Percentiles rank a stretch among this genome's conserved stretches.
These are phyloP conservation scores for Rhododendron vialii DNA, from an alignment of 148 eudicot genomes.

Conservation along the genomic window DNA sequence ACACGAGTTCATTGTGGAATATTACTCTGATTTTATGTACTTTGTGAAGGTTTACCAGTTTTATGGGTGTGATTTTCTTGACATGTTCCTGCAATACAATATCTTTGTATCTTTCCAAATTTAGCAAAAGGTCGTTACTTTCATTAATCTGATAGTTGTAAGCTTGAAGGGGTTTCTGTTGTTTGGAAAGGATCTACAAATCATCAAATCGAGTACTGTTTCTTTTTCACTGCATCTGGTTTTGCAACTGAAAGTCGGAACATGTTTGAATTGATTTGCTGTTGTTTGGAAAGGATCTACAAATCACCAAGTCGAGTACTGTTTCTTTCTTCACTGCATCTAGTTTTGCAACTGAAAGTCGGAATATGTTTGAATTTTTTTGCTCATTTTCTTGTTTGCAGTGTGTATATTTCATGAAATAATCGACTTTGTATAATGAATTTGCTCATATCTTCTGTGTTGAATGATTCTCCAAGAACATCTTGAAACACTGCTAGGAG, in stretches of 20 bases:
- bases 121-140: too few relatives aligned
- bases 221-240: not conserved
- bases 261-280: too few relatives aligned
- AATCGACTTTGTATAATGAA: not conserved
- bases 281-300: not conserved
- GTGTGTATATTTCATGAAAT: not conserved
- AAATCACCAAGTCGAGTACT: not conserved
- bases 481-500: not conserved
- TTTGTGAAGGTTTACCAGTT: not conserved
- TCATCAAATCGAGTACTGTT: not conserved
- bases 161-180: not conserved
- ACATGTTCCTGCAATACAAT: not conserved
- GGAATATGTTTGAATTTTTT: not conserved
- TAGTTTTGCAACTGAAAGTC: not conserved
- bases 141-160: not conserved
- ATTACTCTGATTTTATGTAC: not conserved
- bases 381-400: not conserved
- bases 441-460: not conserved
- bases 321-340: not conserved
- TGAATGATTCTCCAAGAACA: not conserved
- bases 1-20: not conserved
- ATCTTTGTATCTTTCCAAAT: not conserved
- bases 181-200: not conserved
- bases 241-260: too few relatives aligned
- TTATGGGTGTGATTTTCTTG: not conserved